Percentiles rank a stretch among this genome's conserved stretches.
These are phyloP conservation scores for Colletotrichum tofieldiae DNA, from an alignment of 2,329 filamentous ascomycete species.

Conservation along the genomic window DNA sequence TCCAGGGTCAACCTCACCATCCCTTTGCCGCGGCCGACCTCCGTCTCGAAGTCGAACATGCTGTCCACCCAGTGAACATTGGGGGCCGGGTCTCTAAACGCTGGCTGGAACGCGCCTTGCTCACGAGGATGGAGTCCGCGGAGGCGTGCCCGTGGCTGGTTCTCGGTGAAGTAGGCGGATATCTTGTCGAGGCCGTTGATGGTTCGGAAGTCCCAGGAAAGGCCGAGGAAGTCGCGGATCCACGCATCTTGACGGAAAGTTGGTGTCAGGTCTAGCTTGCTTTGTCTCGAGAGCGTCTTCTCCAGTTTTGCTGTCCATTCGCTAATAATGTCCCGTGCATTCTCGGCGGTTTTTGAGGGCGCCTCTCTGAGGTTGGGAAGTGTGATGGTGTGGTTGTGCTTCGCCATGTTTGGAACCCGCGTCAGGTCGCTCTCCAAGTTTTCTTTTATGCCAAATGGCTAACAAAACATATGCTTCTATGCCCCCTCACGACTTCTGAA, in stretches of 20 bases:
- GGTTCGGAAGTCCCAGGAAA: conserved; percentile 69
- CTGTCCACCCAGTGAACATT: conserved; percentile 41
- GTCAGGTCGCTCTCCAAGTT: neutral
- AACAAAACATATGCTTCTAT: too few species aligned
- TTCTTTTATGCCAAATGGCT: neutral
- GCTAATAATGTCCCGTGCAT: conserved; percentile 10
- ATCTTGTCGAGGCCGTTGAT: conserved; percentile 27
- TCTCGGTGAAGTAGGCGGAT: conserved; percentile 23
- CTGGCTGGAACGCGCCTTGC: conserved; percentile 20
- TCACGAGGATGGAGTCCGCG: conserved; percentile 20
- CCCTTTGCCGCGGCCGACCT: conserved; percentile 40
- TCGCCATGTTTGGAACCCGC: neutral
- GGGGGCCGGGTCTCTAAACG: conserved; percentile 34
- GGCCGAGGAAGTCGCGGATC: conserved; percentile 72
- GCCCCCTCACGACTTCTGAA: neutral
- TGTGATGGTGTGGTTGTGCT: conserved; percentile 11
- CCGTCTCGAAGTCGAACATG: conserved; percentile 44
- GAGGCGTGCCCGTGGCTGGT: conserved; percentile 11
- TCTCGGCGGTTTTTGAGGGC: conserved; percentile 5
- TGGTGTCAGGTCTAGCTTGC: neutral
- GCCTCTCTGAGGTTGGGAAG: conserved; percentile 29
- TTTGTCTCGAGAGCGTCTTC: neutral
- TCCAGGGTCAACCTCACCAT: conserved; percentile 40
- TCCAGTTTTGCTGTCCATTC: conserved; percentile 16
- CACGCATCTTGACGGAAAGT: conserved; percentile 63